These are phyloP conservation scores for Cladobotryum mycophilum DNA, from an alignment of 2,329 filamentous ascomycete species.

Conservation along the genomic window DNA sequence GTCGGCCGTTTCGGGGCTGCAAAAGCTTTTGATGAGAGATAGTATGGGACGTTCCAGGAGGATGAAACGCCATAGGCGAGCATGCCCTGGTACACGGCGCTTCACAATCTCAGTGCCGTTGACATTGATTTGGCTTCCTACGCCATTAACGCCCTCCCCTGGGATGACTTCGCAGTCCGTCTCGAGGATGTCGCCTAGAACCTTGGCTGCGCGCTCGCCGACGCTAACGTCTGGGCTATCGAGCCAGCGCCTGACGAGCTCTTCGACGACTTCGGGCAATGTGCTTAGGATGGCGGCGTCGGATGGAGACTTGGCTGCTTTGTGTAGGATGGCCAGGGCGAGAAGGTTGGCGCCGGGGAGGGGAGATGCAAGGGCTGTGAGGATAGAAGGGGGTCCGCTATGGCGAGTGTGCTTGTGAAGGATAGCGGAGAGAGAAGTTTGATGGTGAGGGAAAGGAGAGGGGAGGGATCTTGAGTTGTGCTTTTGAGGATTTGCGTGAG, in stretches of 20 bases:
- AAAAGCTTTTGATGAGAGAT: conserved; percentile 34
- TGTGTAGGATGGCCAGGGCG: conserved; percentile 50
- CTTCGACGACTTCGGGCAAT: conserved; percentile 42
- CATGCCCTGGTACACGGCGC: conserved; percentile 41
- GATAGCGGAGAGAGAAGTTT: conserved; percentile 50
- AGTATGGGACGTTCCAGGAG: conserved; percentile 42
- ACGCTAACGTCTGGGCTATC: conserved; percentile 47
- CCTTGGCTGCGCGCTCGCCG: conserved; percentile 44
- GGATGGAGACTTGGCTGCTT: conserved; percentile 42
- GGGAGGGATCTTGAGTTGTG: conserved; percentile 44
- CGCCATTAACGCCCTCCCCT: conserved; percentile 20
- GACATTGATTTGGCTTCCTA: conserved; percentile 11
- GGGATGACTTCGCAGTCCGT: conserved; percentile 42
- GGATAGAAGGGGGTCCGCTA: conserved; percentile 47
- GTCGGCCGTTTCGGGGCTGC: conserved; percentile 23
- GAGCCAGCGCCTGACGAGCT: conserved; percentile 48
- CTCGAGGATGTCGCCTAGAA: conserved; percentile 49
- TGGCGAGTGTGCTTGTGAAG: conserved; percentile 44
- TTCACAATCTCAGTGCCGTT: conserved; percentile 32
- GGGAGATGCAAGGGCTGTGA: conserved; percentile 47
- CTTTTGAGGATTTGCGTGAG: conserved; percentile 47
- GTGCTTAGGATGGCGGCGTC: conserved; percentile 46
- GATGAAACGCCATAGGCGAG: conserved; percentile 47
- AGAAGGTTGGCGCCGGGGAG: conserved; percentile 52
- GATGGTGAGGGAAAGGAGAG: conserved; percentile 46